Evolutionary conservation across 2,329 filamentous ascomycete species (phyloP).

Genomic region (Phoma sp.): DNA sequence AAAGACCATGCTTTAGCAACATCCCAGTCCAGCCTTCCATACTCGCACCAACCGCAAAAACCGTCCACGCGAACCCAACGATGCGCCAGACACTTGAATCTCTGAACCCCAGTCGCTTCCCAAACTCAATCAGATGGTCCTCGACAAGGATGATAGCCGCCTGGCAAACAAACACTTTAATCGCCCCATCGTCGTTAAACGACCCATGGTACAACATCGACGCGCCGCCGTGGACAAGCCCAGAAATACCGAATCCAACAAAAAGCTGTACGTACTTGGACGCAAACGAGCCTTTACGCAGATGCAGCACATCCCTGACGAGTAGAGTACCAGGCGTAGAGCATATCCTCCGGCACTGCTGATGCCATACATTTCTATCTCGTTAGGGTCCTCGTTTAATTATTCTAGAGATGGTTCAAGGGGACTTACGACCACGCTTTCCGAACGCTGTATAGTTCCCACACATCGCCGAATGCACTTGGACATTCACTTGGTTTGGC

Average conservation of each 20-base stretch:
- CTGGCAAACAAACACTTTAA: constrained; percentile 33
- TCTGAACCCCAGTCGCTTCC: constrained; percentile 24
- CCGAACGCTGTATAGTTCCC: constrained; percentile 26
- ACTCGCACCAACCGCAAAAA: constrained; percentile 27
- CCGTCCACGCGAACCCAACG: constrained; percentile 32
- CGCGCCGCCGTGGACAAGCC: constrained; percentile 22
- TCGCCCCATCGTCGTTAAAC: constrained; percentile 24
- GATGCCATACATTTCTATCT: constrained; percentile 32
- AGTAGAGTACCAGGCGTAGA: constrained; percentile 25
- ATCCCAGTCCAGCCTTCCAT: constrained; percentile 13
- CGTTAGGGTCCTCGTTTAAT: not conserved
- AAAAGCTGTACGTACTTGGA: constrained; percentile 44
- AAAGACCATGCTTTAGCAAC: constrained; percentile 24
- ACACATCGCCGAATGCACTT: constrained; percentile 30
- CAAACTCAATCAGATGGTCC: constrained; percentile 38
- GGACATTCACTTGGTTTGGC: constrained; percentile 37
- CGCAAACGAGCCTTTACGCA: constrained; percentile 35
- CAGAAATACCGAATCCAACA: constrained; percentile 31
- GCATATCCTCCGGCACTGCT: constrained; percentile 31
- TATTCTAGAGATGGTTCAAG: too few relatives aligned
- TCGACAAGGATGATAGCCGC: constrained; percentile 38
- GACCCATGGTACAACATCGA: constrained; percentile 26
- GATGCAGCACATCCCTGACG: constrained; percentile 26
- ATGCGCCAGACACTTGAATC: constrained; percentile 26
- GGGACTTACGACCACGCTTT: constrained; percentile 34